A percentile compares a stretch with the other conserved stretches of the same genome.
Evolutionary conservation across 2,329 filamentous ascomycete genomes (phyloP).

Genomic region (Penicillium polonicum): DNA sequence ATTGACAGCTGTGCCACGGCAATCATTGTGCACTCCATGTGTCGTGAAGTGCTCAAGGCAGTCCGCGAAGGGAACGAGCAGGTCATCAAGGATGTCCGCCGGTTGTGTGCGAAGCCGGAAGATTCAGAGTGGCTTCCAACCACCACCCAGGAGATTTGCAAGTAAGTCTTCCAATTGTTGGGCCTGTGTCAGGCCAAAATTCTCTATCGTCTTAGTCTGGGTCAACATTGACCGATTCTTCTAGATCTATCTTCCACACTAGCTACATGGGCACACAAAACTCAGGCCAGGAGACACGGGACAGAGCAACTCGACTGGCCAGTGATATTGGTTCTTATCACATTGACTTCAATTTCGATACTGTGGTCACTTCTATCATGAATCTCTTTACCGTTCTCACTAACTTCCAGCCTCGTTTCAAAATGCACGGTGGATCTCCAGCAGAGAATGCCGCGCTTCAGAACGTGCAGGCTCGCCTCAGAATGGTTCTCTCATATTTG

Average conservation of each 20-base stretch:
- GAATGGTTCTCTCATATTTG: slow-evolving; percentile 66
- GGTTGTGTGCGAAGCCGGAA: slow-evolving; percentile 52
- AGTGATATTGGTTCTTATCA: slow-evolving; percentile 69
- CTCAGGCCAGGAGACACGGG: slow-evolving; percentile 65
- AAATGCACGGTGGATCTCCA: slow-evolving; percentile 61
- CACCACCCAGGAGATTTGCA: slow-evolving; percentile 60
- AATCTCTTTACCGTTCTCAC: slow-evolving; percentile 59
- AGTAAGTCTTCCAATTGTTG: slow-evolving; percentile 21
- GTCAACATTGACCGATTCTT: not conserved
- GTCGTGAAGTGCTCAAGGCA: slow-evolving; percentile 37
- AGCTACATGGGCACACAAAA: slow-evolving; percentile 70
- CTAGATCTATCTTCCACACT: slow-evolving; percentile 57
- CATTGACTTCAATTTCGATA: slow-evolving; percentile 71
- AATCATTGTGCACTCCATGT: slow-evolving; percentile 44
- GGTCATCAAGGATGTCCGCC: slow-evolving; percentile 55
- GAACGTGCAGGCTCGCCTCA: slow-evolving; percentile 64
- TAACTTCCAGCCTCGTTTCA: slow-evolving; percentile 61
- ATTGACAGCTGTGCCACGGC: slow-evolving; percentile 43
- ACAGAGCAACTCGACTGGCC: slow-evolving; percentile 61
- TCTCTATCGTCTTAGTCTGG: not conserved
- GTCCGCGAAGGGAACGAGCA: slow-evolving; percentile 41
- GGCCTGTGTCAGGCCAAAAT: not conserved
- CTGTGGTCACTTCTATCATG: slow-evolving; percentile 60
- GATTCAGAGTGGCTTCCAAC: slow-evolving; percentile 52
- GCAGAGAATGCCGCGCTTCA: slow-evolving; percentile 66